Evolutionary conservation across 2,329 filamentous ascomycete genomes (phyloP).

Genomic region (Microcyclosporella mali): DNA sequence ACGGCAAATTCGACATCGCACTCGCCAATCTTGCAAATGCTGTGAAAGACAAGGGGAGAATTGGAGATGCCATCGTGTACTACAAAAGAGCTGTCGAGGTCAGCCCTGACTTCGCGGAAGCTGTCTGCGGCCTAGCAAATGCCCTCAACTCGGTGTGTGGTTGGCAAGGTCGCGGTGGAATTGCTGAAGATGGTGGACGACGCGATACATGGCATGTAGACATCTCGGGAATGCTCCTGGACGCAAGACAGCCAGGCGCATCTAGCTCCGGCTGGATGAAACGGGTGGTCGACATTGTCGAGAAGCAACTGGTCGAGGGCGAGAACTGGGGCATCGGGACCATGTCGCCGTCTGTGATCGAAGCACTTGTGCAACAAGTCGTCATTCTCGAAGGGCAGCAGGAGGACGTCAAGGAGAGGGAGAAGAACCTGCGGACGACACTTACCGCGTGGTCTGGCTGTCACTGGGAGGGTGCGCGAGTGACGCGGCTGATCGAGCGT

Average conservation of each 20-base stretch:
- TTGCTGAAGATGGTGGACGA: slow-evolving; percentile 64
- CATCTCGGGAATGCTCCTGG: slow-evolving; percentile 71
- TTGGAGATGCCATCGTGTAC: slow-evolving; percentile 85
- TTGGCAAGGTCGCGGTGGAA: slow-evolving; percentile 84
- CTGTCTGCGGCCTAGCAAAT: slow-evolving; percentile 90
- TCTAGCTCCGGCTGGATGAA: slow-evolving; percentile 75
- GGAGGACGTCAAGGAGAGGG: slow-evolving; percentile 32
- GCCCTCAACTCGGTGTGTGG: slow-evolving; percentile 94
- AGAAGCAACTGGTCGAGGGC: slow-evolving; percentile 78
- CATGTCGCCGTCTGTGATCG: slow-evolving; percentile 44
- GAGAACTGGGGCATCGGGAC: slow-evolving; percentile 76
- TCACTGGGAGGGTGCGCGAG: slow-evolving; percentile 80
- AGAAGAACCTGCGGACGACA: slow-evolving; percentile 32
- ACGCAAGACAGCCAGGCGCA: slow-evolving; percentile 56
- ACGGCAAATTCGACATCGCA: slow-evolving; percentile 93
- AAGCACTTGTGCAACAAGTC: slow-evolving; percentile 43
- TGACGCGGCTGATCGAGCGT: slow-evolving; percentile 79
- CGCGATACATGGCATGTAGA: slow-evolving; percentile 93
- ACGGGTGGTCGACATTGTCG: slow-evolving; percentile 83
- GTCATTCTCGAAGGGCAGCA: slow-evolving; percentile 31
- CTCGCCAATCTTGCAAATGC: slow-evolving; percentile 94
- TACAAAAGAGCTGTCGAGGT: slow-evolving; percentile 83
- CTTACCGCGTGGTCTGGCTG: slow-evolving; percentile 58
- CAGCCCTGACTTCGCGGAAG: slow-evolving; percentile 95
- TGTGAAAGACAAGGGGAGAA: slow-evolving; percentile 90